phyloP scores from a whole-genome alignment of 371 early-diverging fungal species.

The Lichtheimia ornata region DNA sequence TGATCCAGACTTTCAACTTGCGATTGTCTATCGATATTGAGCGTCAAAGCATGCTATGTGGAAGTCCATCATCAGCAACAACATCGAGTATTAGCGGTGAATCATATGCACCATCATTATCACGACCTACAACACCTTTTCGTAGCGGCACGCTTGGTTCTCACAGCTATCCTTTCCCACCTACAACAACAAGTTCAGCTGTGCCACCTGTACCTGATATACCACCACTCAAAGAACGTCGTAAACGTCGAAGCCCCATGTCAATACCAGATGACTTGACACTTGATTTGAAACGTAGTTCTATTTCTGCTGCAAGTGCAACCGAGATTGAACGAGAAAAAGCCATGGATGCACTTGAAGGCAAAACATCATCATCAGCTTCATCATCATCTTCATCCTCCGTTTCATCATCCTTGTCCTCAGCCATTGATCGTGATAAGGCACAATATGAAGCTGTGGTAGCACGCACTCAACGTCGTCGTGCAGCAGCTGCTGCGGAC shows the following conservation, averaged over 20 bases:
- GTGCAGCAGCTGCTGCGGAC: not conserved
- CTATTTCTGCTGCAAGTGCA: not conserved
- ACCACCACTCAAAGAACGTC: constrained; percentile 22
- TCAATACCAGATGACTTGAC: constrained; percentile 18
- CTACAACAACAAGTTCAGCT: not conserved
- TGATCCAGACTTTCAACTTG: constrained; percentile 2
- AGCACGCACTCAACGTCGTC: constrained; percentile 18
- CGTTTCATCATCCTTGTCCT: not conserved
- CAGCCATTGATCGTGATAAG: constrained; percentile 20
- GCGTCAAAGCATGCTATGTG: not conserved
- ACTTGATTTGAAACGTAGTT: constrained; percentile 2
- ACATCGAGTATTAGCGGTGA: not conserved
- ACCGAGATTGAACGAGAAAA: constrained; percentile 6
- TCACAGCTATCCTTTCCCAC: not conserved
- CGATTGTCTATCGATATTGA: constrained; percentile 12
- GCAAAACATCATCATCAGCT: constrained; percentile 4
- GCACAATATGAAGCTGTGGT: constrained; percentile 41
- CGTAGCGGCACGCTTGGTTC: constrained; percentile 17
- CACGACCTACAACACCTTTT: constrained; percentile 4
- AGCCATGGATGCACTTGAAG: constrained; percentile 19
- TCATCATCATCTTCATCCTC: not conserved
- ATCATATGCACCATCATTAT: not conserved
- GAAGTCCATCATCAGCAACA: not conserved
- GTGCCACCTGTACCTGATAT: constrained; percentile 8
- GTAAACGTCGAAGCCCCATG: constrained; percentile 21